Base-by-base conservation (phyloP, 805 yeast species). In the Zygosaccharomyces rouxii region DNA sequence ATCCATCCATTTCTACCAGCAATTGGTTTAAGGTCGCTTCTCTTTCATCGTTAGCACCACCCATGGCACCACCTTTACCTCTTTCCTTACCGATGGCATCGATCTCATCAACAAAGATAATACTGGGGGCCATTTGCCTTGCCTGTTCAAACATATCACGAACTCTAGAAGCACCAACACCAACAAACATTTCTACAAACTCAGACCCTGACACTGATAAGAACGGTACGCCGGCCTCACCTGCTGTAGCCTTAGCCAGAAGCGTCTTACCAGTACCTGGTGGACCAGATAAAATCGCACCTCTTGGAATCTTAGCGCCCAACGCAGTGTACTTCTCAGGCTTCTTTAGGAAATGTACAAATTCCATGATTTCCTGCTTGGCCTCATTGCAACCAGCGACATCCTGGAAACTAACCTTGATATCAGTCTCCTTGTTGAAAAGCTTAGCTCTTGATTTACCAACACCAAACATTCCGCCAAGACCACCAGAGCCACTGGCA, bases 261-360 rank as follows among this genome's bases (percentile, higher is more conserved):
- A 89, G 70, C 0, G 97, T 89, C 68, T 89, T 89, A 80, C 97
- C 97, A 2, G 97, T 89, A 74, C 97, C 97, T 38, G 97, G 97
- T 14, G 96, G 95, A 56, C 97, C 97, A 10, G 95, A 84, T 44
- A 89, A 71, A 55, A 89, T 86, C 5, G 97, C 97, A 65, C 97
- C 97, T 66, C 97, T 77, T 47, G 97, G 97, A 54, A 89, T 89
- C 67, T 89, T 87, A 9, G 97, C 97, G 40, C 97, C 97, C 49
- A 89, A 73, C 53, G 77, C 80, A 68, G 89, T 96, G 69, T 88
- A 89, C 65, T 87, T 86, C 42, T 73, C 71, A 7, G 97, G 97
- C 52, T 87, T 78, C 67, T 88, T 89, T 68, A 89, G 76, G 62
- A 89, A 89, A 64, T 83, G 81, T 47, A 89, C 97, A 72, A 89